These are phyloP conservation scores for Leptographium galeiforme DNA, from an alignment of 2,329 filamentous ascomycete genomes.

Conservation along the genomic window DNA sequence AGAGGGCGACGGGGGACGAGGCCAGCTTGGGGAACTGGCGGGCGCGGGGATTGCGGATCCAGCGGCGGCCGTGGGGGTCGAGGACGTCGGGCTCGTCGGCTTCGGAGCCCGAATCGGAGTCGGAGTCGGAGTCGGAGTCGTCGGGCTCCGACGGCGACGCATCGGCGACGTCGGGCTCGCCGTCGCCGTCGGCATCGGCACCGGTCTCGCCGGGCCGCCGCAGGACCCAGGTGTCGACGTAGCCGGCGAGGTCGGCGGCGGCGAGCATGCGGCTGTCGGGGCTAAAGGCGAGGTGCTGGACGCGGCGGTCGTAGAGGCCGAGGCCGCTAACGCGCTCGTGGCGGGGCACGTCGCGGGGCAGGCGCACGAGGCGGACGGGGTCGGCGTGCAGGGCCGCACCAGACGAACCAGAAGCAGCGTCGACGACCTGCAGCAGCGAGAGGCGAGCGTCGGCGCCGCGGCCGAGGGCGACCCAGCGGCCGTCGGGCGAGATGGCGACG, in stretches of 20 bases:
- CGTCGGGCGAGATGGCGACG: slow-evolving; percentile 56
- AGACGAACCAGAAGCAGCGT: no score
- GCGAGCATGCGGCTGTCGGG: slow-evolving; percentile 68
- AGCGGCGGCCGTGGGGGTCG: slow-evolving; percentile 25
- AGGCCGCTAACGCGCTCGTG: slow-evolving; percentile 49
- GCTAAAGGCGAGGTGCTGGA: slow-evolving; percentile 67
- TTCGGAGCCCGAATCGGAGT: no score
- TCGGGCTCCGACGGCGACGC: no score
- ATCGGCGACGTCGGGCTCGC: slow-evolving; percentile 38
- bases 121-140: slow-evolving; percentile 28
- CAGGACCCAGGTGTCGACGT: slow-evolving; percentile 75
- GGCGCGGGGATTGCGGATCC: slow-evolving; percentile 61
- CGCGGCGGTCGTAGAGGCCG: slow-evolving; percentile 62
- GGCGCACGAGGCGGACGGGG: slow-evolving; percentile 32
- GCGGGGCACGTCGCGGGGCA: slow-evolving; percentile 35
- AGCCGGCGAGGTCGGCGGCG: slow-evolving; percentile 68
- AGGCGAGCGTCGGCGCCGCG: slow-evolving; percentile 6
- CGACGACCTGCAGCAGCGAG: slow-evolving; percentile 34
- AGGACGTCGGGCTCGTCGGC: background rate
- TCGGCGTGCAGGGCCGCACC: slow-evolving; percentile 26
- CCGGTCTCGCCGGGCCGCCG: slow-evolving; percentile 30
- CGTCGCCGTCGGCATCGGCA: slow-evolving; percentile 13
- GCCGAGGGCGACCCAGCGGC: slow-evolving; percentile 50
- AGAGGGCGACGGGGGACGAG: slow-evolving; percentile 50
- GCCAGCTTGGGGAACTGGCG: slow-evolving; percentile 56